Conservation (phyloP, 306 rosid species). For the Fragaria nilgerrensis region DNA sequence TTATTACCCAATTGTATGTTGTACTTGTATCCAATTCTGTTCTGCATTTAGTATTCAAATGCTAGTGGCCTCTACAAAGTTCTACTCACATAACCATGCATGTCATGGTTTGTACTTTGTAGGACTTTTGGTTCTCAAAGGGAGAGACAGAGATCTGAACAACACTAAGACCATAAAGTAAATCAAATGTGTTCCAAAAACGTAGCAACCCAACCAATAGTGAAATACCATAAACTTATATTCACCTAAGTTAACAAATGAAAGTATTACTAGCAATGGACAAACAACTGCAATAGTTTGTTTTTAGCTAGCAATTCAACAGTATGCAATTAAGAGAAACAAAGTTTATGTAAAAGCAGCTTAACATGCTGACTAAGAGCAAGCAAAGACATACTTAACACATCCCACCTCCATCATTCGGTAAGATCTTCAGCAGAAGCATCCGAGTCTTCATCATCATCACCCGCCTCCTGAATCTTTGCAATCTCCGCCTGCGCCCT, state of each 20-base stretch:
- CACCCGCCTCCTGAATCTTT: conserved; percentile 49
- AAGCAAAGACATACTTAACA: not conserved
- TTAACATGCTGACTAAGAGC: conserved; percentile 12
- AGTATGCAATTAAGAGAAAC: conserved; percentile 15
- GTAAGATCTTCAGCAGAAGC: conserved; percentile 9
- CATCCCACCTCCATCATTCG: conserved; percentile 15
- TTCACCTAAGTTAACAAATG: not conserved
- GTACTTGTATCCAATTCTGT: not conserved
- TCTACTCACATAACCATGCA: not conserved
- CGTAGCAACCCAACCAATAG: conserved; percentile 1
- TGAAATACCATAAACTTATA: not conserved
- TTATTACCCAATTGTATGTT: not conserved
- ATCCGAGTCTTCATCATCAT: conserved; percentile 4
- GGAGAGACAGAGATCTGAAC: not conserved
- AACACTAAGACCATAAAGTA: not conserved
- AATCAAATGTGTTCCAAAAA: not conserved
- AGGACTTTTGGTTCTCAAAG: not conserved
- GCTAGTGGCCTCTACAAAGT: not conserved
- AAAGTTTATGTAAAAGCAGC: not conserved
- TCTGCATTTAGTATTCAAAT: not conserved
- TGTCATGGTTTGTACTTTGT: not conserved
- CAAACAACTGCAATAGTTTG: conserved; percentile 4
- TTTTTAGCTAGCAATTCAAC: not conserved
- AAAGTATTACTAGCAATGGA: conserved; percentile 2
- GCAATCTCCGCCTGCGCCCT: conserved; percentile 70